Evolutionary conservation across 2,329 filamentous ascomycete genomes (phyloP).

Genomic region (Aspergillus tanneri): DNA sequence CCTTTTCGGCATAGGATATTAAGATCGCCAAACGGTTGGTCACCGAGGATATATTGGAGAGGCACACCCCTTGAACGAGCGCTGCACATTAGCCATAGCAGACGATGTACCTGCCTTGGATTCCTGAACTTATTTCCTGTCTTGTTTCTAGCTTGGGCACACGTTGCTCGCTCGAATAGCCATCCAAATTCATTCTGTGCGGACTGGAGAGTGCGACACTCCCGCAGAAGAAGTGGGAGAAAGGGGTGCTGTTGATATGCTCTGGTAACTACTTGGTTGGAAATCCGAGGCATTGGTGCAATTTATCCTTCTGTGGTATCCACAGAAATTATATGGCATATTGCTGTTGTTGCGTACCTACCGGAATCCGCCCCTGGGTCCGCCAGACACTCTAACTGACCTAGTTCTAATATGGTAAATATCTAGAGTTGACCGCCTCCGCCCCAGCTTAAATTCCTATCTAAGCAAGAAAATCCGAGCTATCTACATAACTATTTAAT

Average conservation of each 20-base stretch:
- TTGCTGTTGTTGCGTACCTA: too few relatives aligned
- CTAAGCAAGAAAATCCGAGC: too few relatives aligned
- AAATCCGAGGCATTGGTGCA: slow-evolving; percentile 45
- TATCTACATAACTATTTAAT: too few relatives aligned
- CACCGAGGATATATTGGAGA: slow-evolving; percentile 84
- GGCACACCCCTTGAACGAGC: slow-evolving; percentile 64
- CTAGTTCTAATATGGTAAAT: too few relatives aligned
- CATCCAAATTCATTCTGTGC: slow-evolving; percentile 50
- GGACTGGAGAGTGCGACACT: slow-evolving; percentile 46
- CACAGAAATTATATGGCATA: too few relatives aligned
- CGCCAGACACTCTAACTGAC: too few relatives aligned
- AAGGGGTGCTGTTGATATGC: slow-evolving; percentile 38
- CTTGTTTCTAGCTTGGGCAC: neutral
- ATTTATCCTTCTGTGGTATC: too few relatives aligned
- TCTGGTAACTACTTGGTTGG: slow-evolving; percentile 35
- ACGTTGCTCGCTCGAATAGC: slow-evolving; percentile 41
- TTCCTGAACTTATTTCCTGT: neutral
- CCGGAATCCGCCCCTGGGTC: too few relatives aligned
- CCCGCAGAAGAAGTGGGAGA: slow-evolving; percentile 43
- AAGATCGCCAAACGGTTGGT: slow-evolving; percentile 81
- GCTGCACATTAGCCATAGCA: slow-evolving; percentile 40
- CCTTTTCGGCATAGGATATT: slow-evolving; percentile 74
- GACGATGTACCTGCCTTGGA: slow-evolving; percentile 28
- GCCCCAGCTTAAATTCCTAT: too few relatives aligned
- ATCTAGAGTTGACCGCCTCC: too few relatives aligned